Base-by-base conservation (phyloP, 345 rosid species). In the Luvunga scandens region DNA sequence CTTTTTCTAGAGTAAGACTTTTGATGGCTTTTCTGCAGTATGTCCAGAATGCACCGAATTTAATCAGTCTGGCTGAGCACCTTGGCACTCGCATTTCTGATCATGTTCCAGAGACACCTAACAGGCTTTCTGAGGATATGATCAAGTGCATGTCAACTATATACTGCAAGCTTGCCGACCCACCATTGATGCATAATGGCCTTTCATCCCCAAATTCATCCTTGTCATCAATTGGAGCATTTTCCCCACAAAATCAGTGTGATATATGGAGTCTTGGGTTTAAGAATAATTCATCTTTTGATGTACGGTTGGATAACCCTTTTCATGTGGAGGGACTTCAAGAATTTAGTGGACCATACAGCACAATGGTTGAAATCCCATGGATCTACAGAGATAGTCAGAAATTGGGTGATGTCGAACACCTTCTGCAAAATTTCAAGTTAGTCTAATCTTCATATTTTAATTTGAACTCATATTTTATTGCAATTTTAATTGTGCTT, bases 101-200 rank as follows among this genome's bases (percentile, higher is more conserved):
- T 84, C 99, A 96, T 73, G 88, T 94, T 81, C 94, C 92, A 66
- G 97, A 92, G 81, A 87, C 94, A 31, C 95, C 98, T 22, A 94
- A 92, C 92, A 92, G 89, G 85, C 85, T 96, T 64, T 90, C 98
- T n/a, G 98, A 96, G 87, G 98, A 92, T 75, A 96, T 96, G 98
- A 78, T 96, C 75, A 91, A 89, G 88, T 92, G 94, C 87, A 92
- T 96, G 97, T 88, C 98, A 60, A 89, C 88, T 31, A 91, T 96
- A 75, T 94, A 88, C 81, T 89, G 90, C 91, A 96, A 92, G 88
- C 98, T 96, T 55, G 89, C 92, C 22, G 99, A 96, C 70, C 95
- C 99, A 16, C 94, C 95, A 68, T 86, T 81, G 73, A 80, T 79
- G 14, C 87, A 88, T 67, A 91, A 92, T 3, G 83, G 91, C 33